These are phyloP conservation scores for Penicillium diatomitis DNA, from an alignment of 495 filamentous ascomycete genomes.

Conservation along the genomic window DNA sequence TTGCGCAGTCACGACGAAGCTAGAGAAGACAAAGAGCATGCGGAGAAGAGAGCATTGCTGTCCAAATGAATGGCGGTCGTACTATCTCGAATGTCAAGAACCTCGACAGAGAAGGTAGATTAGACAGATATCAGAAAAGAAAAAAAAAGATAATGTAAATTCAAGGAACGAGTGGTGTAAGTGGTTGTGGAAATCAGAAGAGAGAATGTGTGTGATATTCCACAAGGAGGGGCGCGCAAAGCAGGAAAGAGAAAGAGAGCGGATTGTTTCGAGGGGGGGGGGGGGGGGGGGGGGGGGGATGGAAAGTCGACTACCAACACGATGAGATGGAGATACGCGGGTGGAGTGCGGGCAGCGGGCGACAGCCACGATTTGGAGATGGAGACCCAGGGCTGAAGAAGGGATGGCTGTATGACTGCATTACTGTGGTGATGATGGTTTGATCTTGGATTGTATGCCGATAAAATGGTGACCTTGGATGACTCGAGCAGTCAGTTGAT, in stretches of 20 bases:
- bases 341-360: not conserved
- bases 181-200: too few relatives aligned
- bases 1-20: not conserved
- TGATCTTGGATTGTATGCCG: too few relatives aligned
- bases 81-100: not conserved
- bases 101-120: not conserved
- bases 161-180: not conserved
- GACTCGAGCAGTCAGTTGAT: too few relatives aligned
- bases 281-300: slow-evolving; percentile 14
- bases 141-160: slow-evolving; percentile 1
- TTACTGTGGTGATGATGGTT: too few relatives aligned
- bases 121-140: not conserved
- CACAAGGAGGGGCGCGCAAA: not conserved
- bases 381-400: too few relatives aligned
- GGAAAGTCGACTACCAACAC: not conserved
- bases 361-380: slow-evolving; percentile 8
- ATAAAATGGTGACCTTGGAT: too few relatives aligned
- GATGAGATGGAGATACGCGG: slow-evolving; percentile 4
- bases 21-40: not conserved
- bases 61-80: slow-evolving; percentile 5
- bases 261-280: slow-evolving; percentile 17
- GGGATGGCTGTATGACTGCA: too few relatives aligned
- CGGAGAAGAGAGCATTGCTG: slow-evolving; percentile 3
- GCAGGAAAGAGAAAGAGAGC: slow-evolving; percentile 3
- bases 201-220: not conserved